Evolutionary conservation across 1,284 basidiomycete genomes (phyloP).

Genomic region (Leccinum solheimii): DNA sequence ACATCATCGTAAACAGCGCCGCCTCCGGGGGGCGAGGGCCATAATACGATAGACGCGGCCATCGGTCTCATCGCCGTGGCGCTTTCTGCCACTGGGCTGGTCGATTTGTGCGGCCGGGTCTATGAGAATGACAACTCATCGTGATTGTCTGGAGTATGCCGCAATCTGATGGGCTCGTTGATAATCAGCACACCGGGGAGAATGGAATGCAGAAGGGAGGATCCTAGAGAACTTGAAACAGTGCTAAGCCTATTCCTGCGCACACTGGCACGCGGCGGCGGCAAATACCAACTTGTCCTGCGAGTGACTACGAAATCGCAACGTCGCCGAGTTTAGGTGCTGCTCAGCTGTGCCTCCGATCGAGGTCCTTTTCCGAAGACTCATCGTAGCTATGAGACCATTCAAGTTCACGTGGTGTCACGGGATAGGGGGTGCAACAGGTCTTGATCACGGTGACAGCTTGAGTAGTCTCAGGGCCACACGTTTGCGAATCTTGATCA

Average conservation of each 20-base stretch:
- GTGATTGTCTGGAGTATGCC: background rate
- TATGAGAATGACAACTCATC: too few relatives aligned
- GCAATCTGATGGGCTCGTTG: background rate
- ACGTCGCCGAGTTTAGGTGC: too few relatives aligned
- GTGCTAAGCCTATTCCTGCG: too few relatives aligned
- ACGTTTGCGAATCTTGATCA: background rate
- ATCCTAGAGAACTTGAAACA: background rate
- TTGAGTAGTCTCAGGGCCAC: background rate
- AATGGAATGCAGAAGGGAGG: background rate
- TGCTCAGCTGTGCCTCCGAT: too few relatives aligned
- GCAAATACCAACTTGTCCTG: too few relatives aligned
- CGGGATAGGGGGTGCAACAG: background rate
- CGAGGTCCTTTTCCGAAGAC: too few relatives aligned
- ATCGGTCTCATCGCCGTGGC: constrained; percentile 12
- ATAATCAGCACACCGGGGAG: background rate
- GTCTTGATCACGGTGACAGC: background rate
- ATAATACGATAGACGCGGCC: constrained; percentile 9
- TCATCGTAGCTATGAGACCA: too few relatives aligned
- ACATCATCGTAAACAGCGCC: constrained; percentile 5
- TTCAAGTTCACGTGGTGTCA: too few relatives aligned
- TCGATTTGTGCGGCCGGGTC: constrained; percentile 18
- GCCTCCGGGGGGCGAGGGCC: background rate
- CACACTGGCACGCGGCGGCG: too few relatives aligned
- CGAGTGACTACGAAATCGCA: too few relatives aligned
- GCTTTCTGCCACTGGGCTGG: constrained; percentile 13